Evolutionary conservation across 2,329 filamentous ascomycete species (phyloP).

Genomic region (Colletotrichum truncatum): DNA sequence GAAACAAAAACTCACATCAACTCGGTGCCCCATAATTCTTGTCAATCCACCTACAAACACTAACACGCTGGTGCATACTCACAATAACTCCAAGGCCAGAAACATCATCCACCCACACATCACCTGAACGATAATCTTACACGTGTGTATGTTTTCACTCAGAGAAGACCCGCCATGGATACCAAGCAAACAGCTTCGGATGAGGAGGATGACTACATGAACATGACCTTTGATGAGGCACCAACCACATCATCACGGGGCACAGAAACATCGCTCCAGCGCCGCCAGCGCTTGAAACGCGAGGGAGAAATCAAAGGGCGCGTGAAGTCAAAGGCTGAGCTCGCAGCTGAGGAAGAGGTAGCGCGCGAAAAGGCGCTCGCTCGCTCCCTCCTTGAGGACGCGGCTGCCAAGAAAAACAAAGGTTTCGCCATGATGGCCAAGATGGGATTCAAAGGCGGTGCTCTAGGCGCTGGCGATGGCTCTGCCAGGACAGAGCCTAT

Average conservation of each 20-base stretch:
- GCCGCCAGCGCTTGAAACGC: conserved; percentile 61
- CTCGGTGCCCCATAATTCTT: too few species aligned
- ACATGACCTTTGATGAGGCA: conserved; percentile 85
- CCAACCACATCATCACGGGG: conserved; percentile 49
- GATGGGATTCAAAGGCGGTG: conserved; percentile 87
- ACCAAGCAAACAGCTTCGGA: conserved; percentile 48
- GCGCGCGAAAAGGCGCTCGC: conserved; percentile 80
- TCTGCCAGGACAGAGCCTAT: conserved; percentile 72
- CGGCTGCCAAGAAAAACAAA: conserved; percentile 74
- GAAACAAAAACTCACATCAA: too few species aligned
- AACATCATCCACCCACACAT: too few species aligned
- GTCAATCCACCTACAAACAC: too few species aligned
- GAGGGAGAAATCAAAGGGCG: conserved; percentile 75
- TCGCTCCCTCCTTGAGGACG: conserved; percentile 73
- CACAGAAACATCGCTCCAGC: conserved; percentile 61
- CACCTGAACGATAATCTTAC: too few species aligned
- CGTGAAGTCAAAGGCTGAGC: conserved; percentile 84
- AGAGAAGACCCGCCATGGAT: not conserved
- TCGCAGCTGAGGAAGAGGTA: conserved; percentile 76
- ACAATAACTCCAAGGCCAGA: too few species aligned
- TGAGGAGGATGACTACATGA: conserved; percentile 96
- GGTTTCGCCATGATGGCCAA: conserved; percentile 97
- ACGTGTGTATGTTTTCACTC: not conserved
- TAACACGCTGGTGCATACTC: too few species aligned
- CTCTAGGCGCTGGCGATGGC: conserved; percentile 73